phyloP scores from a whole-genome alignment of 495 filamentous ascomycete genomes.

The Aspergillus hancockii region DNA sequence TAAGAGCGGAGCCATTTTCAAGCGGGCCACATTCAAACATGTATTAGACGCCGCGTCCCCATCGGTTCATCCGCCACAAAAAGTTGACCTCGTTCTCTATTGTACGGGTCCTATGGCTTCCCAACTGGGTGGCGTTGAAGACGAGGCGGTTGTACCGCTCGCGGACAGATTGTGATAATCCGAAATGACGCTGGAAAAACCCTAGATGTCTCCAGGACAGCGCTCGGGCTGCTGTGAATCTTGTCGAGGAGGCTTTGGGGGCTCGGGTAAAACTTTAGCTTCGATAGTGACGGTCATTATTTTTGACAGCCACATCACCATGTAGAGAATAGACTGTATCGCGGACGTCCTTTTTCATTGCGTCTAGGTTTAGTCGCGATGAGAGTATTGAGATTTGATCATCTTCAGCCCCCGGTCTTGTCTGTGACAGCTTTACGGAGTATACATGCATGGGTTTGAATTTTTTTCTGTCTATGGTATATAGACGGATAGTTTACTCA shows the following conservation, averaged over 20 bases:
- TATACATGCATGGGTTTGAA: too few species aligned
- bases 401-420: too few species aligned
- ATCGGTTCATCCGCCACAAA: constrained; percentile 53
- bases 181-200: constrained; percentile 71
- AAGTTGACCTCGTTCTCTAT: constrained; percentile 71
- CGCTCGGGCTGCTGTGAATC: constrained; percentile 60
- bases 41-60: constrained; percentile 60
- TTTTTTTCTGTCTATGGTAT: too few species aligned
- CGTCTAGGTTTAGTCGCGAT: too few species aligned
- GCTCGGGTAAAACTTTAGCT: constrained; percentile 19
- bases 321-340: too few species aligned
- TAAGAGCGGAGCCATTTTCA: constrained; percentile 66
- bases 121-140: constrained; percentile 76
- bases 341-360: too few species aligned
- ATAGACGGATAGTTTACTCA: too few species aligned
- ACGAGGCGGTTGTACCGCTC: constrained; percentile 66
- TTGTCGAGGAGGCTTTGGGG: constrained; percentile 60
- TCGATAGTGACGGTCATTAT: too few species aligned
- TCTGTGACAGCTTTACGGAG: too few species aligned
- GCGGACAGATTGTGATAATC: constrained; percentile 86
- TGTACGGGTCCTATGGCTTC: constrained; percentile 74
- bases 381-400: too few species aligned
- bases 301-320: too few species aligned
- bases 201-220: constrained; percentile 66
- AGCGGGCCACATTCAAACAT: constrained; percentile 58